Evolutionary conservation across 176 grass and related monocot genomes (phyloP).

Genomic region (Oryza glaberrima): DNA sequence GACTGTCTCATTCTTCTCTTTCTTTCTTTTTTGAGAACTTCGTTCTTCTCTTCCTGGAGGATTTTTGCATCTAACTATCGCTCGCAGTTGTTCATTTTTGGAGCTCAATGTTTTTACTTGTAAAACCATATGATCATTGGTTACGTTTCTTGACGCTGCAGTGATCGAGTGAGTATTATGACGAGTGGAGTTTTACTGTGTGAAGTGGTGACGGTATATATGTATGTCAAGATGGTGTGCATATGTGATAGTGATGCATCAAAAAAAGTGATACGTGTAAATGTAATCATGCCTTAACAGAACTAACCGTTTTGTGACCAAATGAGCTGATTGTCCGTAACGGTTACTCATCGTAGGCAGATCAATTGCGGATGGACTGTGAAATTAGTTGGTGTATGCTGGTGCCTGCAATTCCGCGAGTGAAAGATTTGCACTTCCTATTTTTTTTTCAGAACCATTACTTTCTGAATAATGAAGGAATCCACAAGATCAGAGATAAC

Average conservation of each 20-base stretch:
- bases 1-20: neutral
- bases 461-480: neutral
- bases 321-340: conserved; percentile 38
- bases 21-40: neutral
- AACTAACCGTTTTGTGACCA: conserved; percentile 6
- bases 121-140: neutral
- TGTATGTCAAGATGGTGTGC: conserved; percentile 4
- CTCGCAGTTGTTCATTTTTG: neutral
- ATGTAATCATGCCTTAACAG: conserved; percentile 8
- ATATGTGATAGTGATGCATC: neutral
- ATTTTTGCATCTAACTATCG: neutral
- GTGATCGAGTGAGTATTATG: neutral
- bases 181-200: neutral
- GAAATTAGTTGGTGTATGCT: neutral
- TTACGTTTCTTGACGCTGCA: conserved; percentile 9
- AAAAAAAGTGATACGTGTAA: no score
- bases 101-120: neutral
- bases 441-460: neutral
- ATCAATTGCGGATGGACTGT: neutral
- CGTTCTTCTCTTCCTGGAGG: neutral
- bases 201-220: neutral
- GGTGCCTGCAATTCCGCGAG: neutral
- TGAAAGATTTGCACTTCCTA: neutral
- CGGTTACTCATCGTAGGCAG: conserved; percentile 30
- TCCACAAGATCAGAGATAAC: neutral